Evolutionary conservation across 225 moss, liverwort and hornwort genomes (phyloP).

Genomic region (Bryum argenteum): DNA sequence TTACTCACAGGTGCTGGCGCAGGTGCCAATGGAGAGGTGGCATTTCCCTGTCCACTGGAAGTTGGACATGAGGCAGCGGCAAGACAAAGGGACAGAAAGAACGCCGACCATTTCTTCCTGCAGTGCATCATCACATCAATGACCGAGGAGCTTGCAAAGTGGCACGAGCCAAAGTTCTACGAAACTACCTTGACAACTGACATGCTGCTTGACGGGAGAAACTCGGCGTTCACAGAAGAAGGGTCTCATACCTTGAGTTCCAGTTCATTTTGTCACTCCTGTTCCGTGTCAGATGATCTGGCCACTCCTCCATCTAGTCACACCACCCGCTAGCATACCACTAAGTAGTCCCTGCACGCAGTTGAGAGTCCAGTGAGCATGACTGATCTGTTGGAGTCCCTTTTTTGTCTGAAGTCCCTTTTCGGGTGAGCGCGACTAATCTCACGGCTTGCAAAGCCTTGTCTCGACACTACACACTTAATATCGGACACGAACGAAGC

Average conservation of each 20-base stretch:
- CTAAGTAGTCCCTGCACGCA: neutral
- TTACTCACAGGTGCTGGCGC: slow-evolving; percentile 23
- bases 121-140: neutral
- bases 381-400: neutral
- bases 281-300: neutral
- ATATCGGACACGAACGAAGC: no score
- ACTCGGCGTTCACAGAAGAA: neutral
- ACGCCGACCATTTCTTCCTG: slow-evolving; percentile 7
- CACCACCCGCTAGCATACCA: neutral
- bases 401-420: no score
- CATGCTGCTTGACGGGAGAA: neutral
- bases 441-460: no score
- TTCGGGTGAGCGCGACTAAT: no score
- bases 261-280: neutral
- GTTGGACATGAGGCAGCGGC: slow-evolving; percentile 24
- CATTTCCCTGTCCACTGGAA: slow-evolving; percentile 23
- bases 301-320: slow-evolving; percentile 19
- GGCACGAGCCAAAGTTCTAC: no score
- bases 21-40: neutral
- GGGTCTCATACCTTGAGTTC: slow-evolving; percentile 19
- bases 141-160: no score
- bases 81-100: slow-evolving; percentile 18
- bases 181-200: no score
- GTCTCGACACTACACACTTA: no score
- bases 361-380: neutral